Conservation (phyloP, 768 basidiomycete genomes). For the Russula olivacea region DNA sequence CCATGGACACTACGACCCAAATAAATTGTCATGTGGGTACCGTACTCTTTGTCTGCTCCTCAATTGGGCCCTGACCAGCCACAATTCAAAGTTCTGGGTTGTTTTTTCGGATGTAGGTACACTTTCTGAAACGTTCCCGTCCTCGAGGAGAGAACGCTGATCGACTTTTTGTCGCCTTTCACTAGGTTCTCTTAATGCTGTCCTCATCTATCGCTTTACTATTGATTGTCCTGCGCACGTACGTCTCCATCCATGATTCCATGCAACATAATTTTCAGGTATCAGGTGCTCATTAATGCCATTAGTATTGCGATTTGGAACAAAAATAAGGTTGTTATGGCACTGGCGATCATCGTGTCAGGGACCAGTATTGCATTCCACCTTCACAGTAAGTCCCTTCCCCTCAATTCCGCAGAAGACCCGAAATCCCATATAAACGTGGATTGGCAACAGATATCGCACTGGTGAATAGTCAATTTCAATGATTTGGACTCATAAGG, state of each 20-base stretch:
- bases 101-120: background rate
- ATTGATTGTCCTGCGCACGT: slow-evolving; percentile 1
- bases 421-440: background rate
- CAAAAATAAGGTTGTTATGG: background rate
- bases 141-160: background rate
- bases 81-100: background rate
- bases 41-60: no score
- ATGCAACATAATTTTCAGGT: background rate
- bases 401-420: no score
- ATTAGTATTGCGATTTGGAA: slow-evolving; percentile 6
- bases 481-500: background rate
- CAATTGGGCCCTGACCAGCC: background rate
- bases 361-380: background rate
- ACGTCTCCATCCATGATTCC: background rate
- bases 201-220: background rate
- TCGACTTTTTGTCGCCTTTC: background rate
- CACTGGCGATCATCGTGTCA: background rate
- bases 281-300: background rate
- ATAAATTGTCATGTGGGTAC: background rate
- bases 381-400: background rate
- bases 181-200: background rate
- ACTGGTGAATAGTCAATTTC: background rate
- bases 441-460: background rate
- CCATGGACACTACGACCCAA: background rate
- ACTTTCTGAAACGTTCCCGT: background rate